Evolutionary conservation across 306 rosid genomes (phyloP).

Genomic region (Glycine soja): DNA sequence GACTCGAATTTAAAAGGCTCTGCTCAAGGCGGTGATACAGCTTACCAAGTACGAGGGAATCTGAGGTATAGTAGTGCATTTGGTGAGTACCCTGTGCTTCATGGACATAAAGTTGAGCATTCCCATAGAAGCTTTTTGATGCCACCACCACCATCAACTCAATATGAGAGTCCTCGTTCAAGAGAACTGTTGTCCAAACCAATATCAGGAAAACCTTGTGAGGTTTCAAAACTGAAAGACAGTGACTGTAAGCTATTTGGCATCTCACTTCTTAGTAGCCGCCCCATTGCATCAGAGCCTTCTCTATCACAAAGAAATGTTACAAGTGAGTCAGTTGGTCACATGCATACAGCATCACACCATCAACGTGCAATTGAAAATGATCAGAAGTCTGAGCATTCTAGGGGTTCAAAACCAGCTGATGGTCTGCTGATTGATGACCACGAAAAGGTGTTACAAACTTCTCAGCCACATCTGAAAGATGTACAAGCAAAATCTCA

Average conservation of each 20-base stretch:
- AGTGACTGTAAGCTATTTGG: slow-evolving; percentile 88
- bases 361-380: slow-evolving; percentile 51
- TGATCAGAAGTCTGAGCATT: slow-evolving; percentile 64
- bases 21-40: slow-evolving; percentile 57
- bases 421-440: slow-evolving; percentile 56
- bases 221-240: slow-evolving; percentile 64
- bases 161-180: slow-evolving; percentile 60
- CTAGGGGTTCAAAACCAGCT: slow-evolving; percentile 52
- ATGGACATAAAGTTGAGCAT: slow-evolving; percentile 67
- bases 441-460: slow-evolving; percentile 55
- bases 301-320: slow-evolving; percentile 44
- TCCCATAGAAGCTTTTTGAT: slow-evolving; percentile 68
- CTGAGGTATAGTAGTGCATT: slow-evolving; percentile 55
- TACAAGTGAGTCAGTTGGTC: slow-evolving; percentile 52
- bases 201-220: slow-evolving; percentile 47
- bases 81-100: slow-evolving; percentile 60
- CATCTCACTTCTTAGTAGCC: slow-evolving; percentile 65
- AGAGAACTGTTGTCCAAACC: slow-evolving; percentile 58
- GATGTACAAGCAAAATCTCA: slow-evolving; percentile 68
- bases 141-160: slow-evolving; percentile 71
- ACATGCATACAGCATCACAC: slow-evolving; percentile 37
- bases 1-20: slow-evolving; percentile 66
- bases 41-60: slow-evolving; percentile 61
- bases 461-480: slow-evolving; percentile 52
- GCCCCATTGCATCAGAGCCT: slow-evolving; percentile 53